A percentile compares a stretch with the other conserved stretches of the same genome.
phyloP scores from a whole-genome alignment of 768 basidiomycete species.

The Xerocomus brunneocitrinus region DNA sequence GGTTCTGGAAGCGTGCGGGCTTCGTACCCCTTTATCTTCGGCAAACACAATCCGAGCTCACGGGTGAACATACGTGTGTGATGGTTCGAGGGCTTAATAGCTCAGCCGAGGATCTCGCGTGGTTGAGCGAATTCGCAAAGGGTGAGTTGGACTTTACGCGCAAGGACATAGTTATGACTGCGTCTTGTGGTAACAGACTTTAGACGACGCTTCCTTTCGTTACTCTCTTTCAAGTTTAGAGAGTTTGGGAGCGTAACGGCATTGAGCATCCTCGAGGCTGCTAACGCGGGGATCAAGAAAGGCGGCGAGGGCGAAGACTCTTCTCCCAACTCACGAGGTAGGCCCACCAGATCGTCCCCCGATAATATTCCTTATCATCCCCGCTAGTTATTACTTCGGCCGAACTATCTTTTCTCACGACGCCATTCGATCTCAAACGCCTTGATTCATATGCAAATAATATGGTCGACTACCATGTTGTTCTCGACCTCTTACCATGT shows the following conservation, averaged over 20 bases:
- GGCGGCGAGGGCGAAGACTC: conserved; percentile 34
- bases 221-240: conserved; percentile 92
- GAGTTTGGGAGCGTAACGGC: conserved; percentile 89
- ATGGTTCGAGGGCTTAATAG: conserved; percentile 87
- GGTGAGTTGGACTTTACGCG: conserved; percentile 38
- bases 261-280: conserved; percentile 84
- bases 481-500: conserved; percentile 85
- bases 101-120: conserved; percentile 63
- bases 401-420: conserved; percentile 61
- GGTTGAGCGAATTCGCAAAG: conserved; percentile 86
- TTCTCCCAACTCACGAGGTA: conserved; percentile 5
- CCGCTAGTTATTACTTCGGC: conserved; percentile 18
- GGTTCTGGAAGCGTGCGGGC: conserved; percentile 95
- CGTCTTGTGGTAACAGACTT: conserved; percentile 60
- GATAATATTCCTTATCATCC: not conserved
- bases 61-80: conserved; percentile 93
- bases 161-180: not conserved
- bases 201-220: conserved; percentile 78
- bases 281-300: conserved; percentile 56
- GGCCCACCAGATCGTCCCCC: conserved; percentile 30
- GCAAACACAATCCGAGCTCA: conserved; percentile 91
- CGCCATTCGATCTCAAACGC: conserved; percentile 94
- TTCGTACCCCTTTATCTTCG: conserved; percentile 90
- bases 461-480: conserved; percentile 93
- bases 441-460: conserved; percentile 95